Conservation (phyloP, 2,329 filamentous ascomycete genomes). For the Alternaria panax region DNA sequence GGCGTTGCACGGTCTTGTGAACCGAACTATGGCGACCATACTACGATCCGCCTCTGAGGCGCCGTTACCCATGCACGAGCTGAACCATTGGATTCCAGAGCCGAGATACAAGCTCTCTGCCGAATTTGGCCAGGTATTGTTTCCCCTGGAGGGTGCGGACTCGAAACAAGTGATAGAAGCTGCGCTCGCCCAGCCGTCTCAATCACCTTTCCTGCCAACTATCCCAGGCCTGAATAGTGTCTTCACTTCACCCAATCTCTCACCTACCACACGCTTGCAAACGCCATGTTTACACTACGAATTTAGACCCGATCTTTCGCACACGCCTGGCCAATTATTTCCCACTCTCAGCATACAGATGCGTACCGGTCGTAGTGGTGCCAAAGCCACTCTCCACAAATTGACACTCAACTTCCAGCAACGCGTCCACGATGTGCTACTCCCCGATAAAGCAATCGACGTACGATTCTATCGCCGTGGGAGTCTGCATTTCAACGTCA, state of each 20-base stretch:
- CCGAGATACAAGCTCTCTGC: conserved; percentile 27
- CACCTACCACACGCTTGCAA: conserved; percentile 11
- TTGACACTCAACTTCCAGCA: conserved; percentile 33
- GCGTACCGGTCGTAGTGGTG: conserved; percentile 18
- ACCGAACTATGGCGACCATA: conserved; percentile 8
- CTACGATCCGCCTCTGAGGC: background rate
- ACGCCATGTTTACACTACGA: conserved; percentile 32
- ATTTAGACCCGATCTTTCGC: conserved; percentile 32
- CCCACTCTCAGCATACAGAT: conserved; percentile 38
- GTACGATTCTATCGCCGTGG: conserved; percentile 35
- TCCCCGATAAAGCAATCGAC: conserved; percentile 41
- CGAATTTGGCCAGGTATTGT: conserved; percentile 36
- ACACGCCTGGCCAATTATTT: conserved; percentile 22
- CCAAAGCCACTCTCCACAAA: conserved; percentile 25
- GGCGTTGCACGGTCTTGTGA: conserved; percentile 3
- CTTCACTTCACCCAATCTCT: conserved; percentile 24
- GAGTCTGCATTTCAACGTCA: conserved; percentile 21
- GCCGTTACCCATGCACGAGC: conserved; percentile 1
- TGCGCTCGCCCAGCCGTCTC: background rate
- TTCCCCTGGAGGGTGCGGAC: conserved; percentile 21
- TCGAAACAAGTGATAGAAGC: conserved; percentile 6
- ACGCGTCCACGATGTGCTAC: conserved; percentile 37
- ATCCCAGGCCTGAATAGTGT: conserved; percentile 34
- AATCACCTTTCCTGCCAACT: conserved; percentile 23
- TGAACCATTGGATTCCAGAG: conserved; percentile 23